Percentiles rank a stretch among this genome's conserved stretches.
Evolutionary conservation across 2,329 filamentous ascomycete species (phyloP).

Genomic region (Aureobasidium sp.): DNA sequence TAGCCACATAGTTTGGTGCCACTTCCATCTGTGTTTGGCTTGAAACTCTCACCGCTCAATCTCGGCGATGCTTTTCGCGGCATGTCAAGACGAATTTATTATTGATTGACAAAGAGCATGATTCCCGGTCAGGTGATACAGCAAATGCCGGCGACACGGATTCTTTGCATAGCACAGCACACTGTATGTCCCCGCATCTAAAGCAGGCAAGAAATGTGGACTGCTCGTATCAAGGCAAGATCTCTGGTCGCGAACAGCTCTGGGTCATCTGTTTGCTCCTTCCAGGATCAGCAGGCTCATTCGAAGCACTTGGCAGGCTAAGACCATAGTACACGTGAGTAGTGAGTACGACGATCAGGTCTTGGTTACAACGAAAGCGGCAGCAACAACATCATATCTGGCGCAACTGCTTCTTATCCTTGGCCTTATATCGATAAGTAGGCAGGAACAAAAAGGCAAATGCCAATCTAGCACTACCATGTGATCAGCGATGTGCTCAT

Average conservation of each 20-base stretch:
- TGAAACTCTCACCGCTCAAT: not conserved
- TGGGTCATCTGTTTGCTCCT: not conserved
- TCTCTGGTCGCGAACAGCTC: too few species aligned
- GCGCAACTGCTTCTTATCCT: not conserved
- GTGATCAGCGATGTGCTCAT: not conserved
- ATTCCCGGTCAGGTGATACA: too few species aligned
- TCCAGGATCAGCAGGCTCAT: too few species aligned
- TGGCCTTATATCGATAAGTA: not conserved
- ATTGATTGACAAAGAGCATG: too few species aligned
- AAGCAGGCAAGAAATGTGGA: not conserved
- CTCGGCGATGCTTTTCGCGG: not conserved
- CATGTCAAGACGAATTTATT: not conserved
- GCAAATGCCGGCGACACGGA: not conserved
- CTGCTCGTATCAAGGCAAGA: not conserved
- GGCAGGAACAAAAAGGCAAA: not conserved
- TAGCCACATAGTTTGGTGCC: not conserved
- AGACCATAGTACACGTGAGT: too few species aligned
- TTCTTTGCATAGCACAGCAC: not conserved
- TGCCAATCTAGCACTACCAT: not conserved
- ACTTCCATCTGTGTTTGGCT: not conserved
- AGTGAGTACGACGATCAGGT: not conserved
- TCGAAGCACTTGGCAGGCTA: too few species aligned
- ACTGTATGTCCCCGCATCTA: not conserved
- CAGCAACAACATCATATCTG: not conserved
- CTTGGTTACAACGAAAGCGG: not conserved